Evolutionary conservation across 2,329 filamentous ascomycete genomes (phyloP).

Genomic region (Didymella glomerata): DNA sequence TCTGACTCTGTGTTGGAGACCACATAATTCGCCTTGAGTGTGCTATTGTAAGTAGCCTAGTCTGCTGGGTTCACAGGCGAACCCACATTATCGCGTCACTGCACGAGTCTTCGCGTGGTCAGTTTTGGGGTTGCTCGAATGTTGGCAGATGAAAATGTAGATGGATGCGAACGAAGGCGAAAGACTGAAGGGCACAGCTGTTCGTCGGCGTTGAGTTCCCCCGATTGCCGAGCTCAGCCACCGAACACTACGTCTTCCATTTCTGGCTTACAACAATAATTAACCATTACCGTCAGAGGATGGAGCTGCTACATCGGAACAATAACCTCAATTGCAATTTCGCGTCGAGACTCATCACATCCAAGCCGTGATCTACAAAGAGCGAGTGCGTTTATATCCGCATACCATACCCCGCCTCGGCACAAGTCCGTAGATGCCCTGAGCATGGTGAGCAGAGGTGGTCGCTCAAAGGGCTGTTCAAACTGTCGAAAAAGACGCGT

Average conservation of each 20-base stretch:
- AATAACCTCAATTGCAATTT: neutral
- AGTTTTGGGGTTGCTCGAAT: neutral
- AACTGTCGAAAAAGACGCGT: slow-evolving; percentile 39
- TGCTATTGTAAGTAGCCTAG: too few species aligned
- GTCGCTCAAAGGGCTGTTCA: slow-evolving; percentile 40
- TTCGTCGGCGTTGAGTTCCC: slow-evolving; percentile 4
- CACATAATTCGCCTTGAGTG: too few species aligned
- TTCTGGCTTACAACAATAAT: slow-evolving; percentile 1
- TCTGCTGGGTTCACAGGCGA: neutral
- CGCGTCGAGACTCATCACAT: neutral
- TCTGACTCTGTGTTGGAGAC: too few species aligned
- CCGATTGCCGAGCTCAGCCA: slow-evolving; percentile 13
- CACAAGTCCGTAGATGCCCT: slow-evolving; percentile 6
- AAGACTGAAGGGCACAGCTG: neutral
- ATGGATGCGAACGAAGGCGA: neutral
- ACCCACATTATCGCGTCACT: too few species aligned
- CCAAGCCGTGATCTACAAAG: neutral
- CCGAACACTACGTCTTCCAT: slow-evolving; percentile 9
- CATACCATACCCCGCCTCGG: neutral
- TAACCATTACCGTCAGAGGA: neutral
- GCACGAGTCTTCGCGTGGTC: too few species aligned
- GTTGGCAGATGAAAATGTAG: neutral
- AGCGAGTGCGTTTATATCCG: neutral
- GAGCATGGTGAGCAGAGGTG: slow-evolving; percentile 41
- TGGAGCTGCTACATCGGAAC: neutral